These are phyloP conservation scores for Myrica gale DNA, from an alignment of 306 rosid genomes.

Conservation along the genomic window DNA sequence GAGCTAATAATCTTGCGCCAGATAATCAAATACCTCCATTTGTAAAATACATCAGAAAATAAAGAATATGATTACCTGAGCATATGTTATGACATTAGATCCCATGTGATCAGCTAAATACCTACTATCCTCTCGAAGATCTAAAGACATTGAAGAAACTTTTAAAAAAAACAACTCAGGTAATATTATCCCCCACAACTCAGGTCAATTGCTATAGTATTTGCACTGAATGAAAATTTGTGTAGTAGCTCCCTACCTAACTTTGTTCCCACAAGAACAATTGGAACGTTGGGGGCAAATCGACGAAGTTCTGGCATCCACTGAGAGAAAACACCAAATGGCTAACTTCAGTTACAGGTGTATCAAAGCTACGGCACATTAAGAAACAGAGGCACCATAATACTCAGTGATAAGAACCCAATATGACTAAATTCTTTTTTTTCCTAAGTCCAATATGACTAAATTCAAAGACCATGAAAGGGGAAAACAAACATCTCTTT, in stretches of 20 bases:
- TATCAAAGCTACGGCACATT: conserved; percentile 8
- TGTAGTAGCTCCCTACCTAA: conserved; percentile 50
- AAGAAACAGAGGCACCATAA: background rate
- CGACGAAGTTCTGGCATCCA: conserved; percentile 99
- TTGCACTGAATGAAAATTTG: background rate
- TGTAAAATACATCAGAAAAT: too few species aligned
- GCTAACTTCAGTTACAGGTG: conserved; percentile 12
- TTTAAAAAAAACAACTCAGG: conserved; percentile 1
- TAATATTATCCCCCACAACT: conserved; percentile 17
- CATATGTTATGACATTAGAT: conserved; percentile 66
- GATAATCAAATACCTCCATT: background rate
- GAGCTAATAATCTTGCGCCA: conserved; percentile 11
- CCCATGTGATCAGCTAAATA: conserved; percentile 76
- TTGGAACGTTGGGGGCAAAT: conserved; percentile 91
- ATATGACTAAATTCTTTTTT: conserved; percentile 8
- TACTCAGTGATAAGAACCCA: background rate
- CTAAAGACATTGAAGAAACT: conserved; percentile 27
- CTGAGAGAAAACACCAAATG: conserved; percentile 40
- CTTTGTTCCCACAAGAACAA: conserved; percentile 97
- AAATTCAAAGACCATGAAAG: conserved; percentile 11
- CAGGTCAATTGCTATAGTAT: background rate
- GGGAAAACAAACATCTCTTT: background rate
- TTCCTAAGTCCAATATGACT: conserved; percentile 1
- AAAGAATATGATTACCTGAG: conserved; percentile 51
- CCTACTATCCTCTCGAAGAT: conserved; percentile 81